Conservation (phyloP, 2,329 filamentous ascomycete species). For the Pyrenophora tritici-repentis region DNA sequence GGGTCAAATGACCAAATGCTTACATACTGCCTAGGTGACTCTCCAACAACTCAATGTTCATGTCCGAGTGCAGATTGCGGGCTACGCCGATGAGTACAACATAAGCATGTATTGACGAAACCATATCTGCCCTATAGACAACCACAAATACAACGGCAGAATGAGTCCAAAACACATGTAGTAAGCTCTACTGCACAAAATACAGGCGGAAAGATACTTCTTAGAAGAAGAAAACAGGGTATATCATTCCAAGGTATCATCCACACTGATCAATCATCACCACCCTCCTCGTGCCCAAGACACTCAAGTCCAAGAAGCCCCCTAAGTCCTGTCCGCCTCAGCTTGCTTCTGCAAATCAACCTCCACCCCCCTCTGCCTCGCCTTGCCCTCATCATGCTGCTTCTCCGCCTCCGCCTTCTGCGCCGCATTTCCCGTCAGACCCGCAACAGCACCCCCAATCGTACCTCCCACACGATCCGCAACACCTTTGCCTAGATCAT, state of each 20-base stretch:
- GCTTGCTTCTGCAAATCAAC: constrained; percentile 75
- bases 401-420: constrained; percentile 68
- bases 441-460: constrained; percentile 72
- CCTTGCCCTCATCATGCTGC: constrained; percentile 82
- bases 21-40: too few relatives aligned
- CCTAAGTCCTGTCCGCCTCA: constrained; percentile 11
- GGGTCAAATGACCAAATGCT: too few relatives aligned
- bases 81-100: too few relatives aligned
- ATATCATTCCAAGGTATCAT: constrained; percentile 9
- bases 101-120: too few relatives aligned
- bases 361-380: constrained; percentile 81
- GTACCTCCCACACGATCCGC: constrained; percentile 65
- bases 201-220: background rate
- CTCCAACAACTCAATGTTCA: too few relatives aligned
- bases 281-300: background rate
- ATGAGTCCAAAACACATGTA: background rate
- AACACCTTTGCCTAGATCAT: constrained; percentile 70
- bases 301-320: too few relatives aligned
- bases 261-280: background rate
- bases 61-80: too few relatives aligned
- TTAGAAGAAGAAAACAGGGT: background rate
- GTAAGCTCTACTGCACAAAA: background rate
- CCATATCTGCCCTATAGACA: too few relatives aligned
- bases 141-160: too few relatives aligned
- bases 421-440: constrained; percentile 70